Conservation (phyloP, 345 rosid genomes). For the Lepidium africanum region DNA sequence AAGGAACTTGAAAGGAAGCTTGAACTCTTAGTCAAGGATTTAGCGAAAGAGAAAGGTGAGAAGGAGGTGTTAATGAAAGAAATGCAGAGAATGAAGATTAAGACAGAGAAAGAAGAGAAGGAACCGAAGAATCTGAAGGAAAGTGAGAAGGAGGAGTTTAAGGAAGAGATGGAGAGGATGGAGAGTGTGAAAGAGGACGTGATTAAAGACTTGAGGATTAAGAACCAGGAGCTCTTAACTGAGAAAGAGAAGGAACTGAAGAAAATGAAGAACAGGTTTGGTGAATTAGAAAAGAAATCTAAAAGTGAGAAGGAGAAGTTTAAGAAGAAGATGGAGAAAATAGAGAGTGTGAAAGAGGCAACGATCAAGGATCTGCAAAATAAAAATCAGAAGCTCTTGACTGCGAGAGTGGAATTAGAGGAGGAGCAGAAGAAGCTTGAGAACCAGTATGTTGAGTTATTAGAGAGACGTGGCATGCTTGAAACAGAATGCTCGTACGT, state of each 20-base stretch:
- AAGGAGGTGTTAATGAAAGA: no score
- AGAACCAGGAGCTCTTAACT: background rate
- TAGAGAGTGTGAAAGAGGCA: background rate
- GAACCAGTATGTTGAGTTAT: background rate
- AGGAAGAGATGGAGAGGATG: background rate
- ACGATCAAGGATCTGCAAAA: background rate
- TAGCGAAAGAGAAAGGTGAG: conserved; percentile 12
- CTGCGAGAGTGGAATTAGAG: background rate
- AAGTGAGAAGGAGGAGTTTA: background rate
- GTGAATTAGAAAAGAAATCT: background rate
- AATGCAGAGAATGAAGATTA: no score
- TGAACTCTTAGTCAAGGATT: background rate
- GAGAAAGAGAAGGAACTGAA: background rate
- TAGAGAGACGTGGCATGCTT: background rate
- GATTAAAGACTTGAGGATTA: background rate
- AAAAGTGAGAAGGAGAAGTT: background rate
- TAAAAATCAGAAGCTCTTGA: background rate
- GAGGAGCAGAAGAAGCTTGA: background rate
- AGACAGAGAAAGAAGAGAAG: no score
- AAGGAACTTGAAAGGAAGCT: background rate
- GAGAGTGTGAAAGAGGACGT: background rate
- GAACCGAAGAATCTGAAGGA: no score
- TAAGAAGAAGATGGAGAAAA: conserved; percentile 1
- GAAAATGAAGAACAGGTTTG: background rate
- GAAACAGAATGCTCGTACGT: background rate